phyloP scores from a whole-genome alignment of 1,139 yeast species.

The Kodamaea sp. region DNA sequence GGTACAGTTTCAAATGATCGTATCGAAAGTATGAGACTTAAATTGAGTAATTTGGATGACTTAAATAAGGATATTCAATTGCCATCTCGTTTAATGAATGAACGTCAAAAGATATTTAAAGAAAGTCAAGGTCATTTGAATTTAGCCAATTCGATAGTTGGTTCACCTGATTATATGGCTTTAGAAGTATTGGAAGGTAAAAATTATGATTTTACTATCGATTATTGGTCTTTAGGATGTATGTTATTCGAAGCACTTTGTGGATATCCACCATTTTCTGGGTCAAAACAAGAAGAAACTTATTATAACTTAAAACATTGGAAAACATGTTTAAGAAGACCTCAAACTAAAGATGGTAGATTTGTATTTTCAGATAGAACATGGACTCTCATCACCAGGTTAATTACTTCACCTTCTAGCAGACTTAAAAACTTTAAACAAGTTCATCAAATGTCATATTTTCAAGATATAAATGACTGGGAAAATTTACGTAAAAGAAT shows the following conservation, averaged over 20 bases:
- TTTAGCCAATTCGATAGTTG: constrained; percentile 93
- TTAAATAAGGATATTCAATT: constrained; percentile 60
- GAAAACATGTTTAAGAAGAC: constrained; percentile 85
- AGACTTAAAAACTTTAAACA: constrained; percentile 79
- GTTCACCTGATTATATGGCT: constrained; percentile 99
- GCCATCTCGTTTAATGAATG: constrained; percentile 73
- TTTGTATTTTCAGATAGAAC: constrained; percentile 94
- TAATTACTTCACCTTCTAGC: constrained; percentile 75
- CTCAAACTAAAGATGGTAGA: constrained; percentile 87
- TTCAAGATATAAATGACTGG: constrained; percentile 75
- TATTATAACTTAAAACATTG: constrained; percentile 91
- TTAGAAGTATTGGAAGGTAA: constrained; percentile 93
- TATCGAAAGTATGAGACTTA: constrained; percentile 87
- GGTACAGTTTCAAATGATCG: constrained; percentile 93
- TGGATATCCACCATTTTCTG: constrained; percentile 97
- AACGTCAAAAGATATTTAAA: constrained; percentile 82
- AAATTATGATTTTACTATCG: constrained; percentile 92
- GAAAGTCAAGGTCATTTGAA: constrained; percentile 62
- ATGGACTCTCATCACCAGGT: constrained; percentile 78
- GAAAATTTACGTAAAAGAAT: constrained; percentile 58
- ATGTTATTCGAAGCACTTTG: constrained; percentile 88
- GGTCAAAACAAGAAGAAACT: constrained; percentile 90
- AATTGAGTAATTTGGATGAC: constrained; percentile 76
- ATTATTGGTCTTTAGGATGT: constrained; percentile 98
- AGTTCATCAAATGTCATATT: constrained; percentile 75